These are phyloP conservation scores for Adansonia rubrostipa DNA, from an alignment of 441 rosid genomes.

Conservation along the genomic window DNA sequence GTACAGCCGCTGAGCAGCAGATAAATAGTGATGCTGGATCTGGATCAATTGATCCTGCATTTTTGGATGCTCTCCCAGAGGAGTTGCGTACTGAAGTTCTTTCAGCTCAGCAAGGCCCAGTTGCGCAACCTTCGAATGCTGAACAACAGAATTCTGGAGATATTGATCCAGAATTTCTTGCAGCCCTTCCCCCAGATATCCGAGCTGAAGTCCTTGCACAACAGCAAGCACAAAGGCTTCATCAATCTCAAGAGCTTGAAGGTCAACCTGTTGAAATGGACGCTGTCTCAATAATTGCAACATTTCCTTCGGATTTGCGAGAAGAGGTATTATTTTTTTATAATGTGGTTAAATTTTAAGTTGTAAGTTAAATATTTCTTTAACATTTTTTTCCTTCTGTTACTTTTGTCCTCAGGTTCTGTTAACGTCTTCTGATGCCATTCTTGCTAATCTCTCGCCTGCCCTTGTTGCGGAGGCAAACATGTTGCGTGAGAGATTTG, in stretches of 20 bases:
- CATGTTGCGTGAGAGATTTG: conserved; percentile 97
- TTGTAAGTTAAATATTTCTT: background rate
- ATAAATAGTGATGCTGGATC: conserved; percentile 65
- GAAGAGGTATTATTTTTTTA: conserved; percentile 73
- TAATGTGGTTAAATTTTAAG: conserved; percentile 16
- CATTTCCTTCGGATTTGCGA: conserved; percentile 95
- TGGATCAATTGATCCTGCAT: conserved; percentile 94
- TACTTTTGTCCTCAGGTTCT: conserved; percentile 66
- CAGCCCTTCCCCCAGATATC: conserved; percentile 98
- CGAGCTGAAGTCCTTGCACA: conserved; percentile 97
- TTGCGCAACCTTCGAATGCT: conserved; percentile 72
- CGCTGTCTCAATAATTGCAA: conserved; percentile 95
- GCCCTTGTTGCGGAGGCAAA: conserved; percentile 99
- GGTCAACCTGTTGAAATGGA: conserved; percentile 99
- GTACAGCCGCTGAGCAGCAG: conserved; percentile 69
- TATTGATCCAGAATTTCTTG: conserved; percentile 98
- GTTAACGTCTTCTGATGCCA: conserved; percentile 94
- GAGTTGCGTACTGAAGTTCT: conserved; percentile 99
- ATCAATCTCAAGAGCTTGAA: conserved; percentile 97
- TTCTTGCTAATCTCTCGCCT: conserved; percentile 97
- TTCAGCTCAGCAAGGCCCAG: conserved; percentile 91
- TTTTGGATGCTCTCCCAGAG: conserved; percentile 97
- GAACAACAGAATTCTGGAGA: conserved; percentile 81
- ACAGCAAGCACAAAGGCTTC: conserved; percentile 94
- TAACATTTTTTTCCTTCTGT: background rate